Base-by-base conservation (phyloP, 2,329 filamentous ascomycete species). In the Claviceps sp. region DNA sequence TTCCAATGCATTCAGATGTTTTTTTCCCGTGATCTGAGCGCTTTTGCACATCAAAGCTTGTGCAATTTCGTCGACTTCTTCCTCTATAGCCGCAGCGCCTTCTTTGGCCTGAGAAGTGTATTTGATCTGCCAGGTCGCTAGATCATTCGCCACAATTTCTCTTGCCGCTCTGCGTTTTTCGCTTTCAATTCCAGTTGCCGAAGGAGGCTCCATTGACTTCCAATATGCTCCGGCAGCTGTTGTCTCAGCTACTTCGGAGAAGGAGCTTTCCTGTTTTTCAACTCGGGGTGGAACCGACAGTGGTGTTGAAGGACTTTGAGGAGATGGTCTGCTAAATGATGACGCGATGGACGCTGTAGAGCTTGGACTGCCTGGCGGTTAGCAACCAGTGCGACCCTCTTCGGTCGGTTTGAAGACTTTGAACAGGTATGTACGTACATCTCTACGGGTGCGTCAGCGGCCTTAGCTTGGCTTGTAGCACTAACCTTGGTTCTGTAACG, bases 71-170 rank as follows among this genome's bases (percentile, higher is more conserved):
- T 76, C 71, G 17, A 85, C 69, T 38, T 82, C 78, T 4, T 80
- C 75, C 37, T 91, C 85, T 55, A 97, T 88, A 55, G 93, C 78
- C 20, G 64, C 62, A 4, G 77, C 77, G 5, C 89, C 90, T 63
- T 94, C 89, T 54, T 94, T 86, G 7, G 88, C 88, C 9, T 89
- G 89, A 54, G 83, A 80, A 29, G 86, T 78, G 64, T 95, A 96
- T 62, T 95, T 94, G 55, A 80, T 80, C 66, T 96, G 86, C 91
- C 93, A 98, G 52, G 77, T 76, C 57, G 80, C 77, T 14, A 98
- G 76, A 64, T 98, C 93, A 45, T 84, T 78, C 1, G 82, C 76
- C 43, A 97, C 86, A 56, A 78, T 79, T 60, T 83, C 78, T 45
- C 80, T 79, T 2, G 78, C 78, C 4, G 74, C 76, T 50, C 77